Conservation (phyloP, 1,284 basidiomycete genomes). For the Anthracocystis walkeri region DNA sequence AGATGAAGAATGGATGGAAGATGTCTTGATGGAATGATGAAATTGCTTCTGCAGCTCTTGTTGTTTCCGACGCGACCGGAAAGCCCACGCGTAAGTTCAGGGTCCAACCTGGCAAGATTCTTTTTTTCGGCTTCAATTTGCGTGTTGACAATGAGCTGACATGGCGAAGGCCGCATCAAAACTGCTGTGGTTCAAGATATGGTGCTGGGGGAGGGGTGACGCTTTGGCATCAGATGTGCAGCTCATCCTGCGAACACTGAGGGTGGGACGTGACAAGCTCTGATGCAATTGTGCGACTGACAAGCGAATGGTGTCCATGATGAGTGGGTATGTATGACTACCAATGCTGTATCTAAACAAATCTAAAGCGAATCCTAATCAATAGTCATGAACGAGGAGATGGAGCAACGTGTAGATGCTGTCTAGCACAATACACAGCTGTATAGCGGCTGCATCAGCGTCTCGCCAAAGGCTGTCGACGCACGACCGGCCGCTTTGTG, state of each 20-base stretch:
- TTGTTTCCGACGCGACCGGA: slow-evolving; percentile 6
- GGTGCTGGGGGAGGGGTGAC: background rate
- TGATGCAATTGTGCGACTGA: no score
- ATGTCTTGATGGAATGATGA: background rate
- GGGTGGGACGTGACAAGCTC: no score
- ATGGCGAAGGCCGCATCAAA: background rate
- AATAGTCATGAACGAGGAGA: background rate
- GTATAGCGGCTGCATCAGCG: slow-evolving; percentile 14
- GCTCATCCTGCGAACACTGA: background rate
- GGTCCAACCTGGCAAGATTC: background rate
- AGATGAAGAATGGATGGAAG: slow-evolving; percentile 1
- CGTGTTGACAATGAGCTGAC: no score
- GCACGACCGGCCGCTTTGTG: slow-evolving; percentile 39
- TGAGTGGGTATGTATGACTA: background rate
- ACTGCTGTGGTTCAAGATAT: background rate
- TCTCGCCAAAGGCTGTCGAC: slow-evolving; percentile 43
- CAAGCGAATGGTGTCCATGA: background rate
- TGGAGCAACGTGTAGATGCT: background rate
- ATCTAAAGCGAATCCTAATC: slow-evolving; percentile 1
- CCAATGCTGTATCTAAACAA: background rate
- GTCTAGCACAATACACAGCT: background rate
- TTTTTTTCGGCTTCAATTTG: no score
- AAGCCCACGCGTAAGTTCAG: slow-evolving; percentile 7
- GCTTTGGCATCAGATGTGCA: background rate
- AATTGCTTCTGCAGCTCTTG: background rate